Conservation (phyloP, 2,329 filamentous ascomycete species). For the Penicillium sp. region DNA sequence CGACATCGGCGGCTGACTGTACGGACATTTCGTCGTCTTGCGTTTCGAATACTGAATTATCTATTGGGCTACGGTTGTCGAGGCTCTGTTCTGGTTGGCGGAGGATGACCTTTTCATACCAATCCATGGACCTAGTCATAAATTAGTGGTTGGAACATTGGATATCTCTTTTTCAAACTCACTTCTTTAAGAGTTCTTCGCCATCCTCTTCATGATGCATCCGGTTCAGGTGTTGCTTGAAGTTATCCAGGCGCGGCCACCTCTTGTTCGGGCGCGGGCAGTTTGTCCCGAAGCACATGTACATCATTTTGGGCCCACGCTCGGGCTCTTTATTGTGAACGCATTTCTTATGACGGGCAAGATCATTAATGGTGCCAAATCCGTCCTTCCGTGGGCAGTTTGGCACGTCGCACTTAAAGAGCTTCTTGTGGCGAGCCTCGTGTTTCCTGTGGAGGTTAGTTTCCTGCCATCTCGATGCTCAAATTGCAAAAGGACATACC, state of each 20-base stretch:
- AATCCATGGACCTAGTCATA: conserved; percentile 26
- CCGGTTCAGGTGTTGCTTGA: conserved; percentile 71
- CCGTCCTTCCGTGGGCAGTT: conserved; percentile 62
- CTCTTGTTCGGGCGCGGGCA: conserved; percentile 64
- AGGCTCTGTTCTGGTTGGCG: conserved; percentile 16
- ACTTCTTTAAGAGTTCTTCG: conserved; percentile 50
- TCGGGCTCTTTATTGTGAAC: conserved; percentile 58
- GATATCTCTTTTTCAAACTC: conserved; percentile 20
- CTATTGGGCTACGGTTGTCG: conserved; percentile 17
- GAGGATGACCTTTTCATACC: conserved; percentile 33
- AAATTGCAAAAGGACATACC: conserved; percentile 24
- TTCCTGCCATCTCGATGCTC: background rate
- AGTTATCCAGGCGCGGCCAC: conserved; percentile 85
- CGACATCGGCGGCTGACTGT: conserved; percentile 10
- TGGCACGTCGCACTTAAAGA: conserved; percentile 58
- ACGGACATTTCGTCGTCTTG: conserved; percentile 15
- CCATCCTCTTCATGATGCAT: conserved; percentile 58
- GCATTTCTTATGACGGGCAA: conserved; percentile 72
- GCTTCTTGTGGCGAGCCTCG: conserved; percentile 65
- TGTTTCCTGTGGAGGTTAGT: conserved; percentile 63
- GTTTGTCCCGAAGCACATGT: conserved; percentile 56
- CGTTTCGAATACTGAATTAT: conserved; percentile 13
- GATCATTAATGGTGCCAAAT: conserved; percentile 78
- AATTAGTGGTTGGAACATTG: background rate
- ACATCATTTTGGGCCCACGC: conserved; percentile 52